Percentiles rank a stretch among this genome's conserved stretches.
Conservation (phyloP, 78 protist genomes). For the Guillardia theta region DNA sequence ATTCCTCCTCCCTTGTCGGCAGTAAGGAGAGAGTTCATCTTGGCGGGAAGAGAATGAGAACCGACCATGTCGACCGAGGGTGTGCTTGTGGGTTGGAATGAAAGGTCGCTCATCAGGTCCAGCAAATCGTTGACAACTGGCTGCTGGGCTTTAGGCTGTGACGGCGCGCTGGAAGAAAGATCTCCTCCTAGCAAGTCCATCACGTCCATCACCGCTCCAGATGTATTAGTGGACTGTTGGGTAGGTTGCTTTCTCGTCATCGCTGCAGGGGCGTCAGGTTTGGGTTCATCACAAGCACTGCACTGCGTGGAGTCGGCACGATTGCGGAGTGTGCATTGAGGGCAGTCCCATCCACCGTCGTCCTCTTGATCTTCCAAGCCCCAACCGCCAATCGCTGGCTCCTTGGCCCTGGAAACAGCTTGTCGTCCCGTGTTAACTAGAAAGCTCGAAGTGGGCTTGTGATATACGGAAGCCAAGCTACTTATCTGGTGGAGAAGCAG, state of each 20-base stretch:
- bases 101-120: background rate
- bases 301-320: too few relatives aligned
- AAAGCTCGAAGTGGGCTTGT: slow-evolving; percentile 87
- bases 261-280: background rate
- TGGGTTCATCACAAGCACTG: background rate
- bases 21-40: background rate
- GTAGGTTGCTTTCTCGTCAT: background rate
- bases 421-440: slow-evolving; percentile 4
- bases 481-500: background rate
- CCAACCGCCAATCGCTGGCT: background rate
- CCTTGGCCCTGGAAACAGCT: background rate
- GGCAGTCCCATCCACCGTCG: too few relatives aligned
- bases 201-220: background rate
- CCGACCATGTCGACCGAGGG: background rate
- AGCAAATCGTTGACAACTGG: background rate
- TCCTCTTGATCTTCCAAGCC: background rate
- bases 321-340: too few relatives aligned
- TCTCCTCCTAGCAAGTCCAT: too few relatives aligned
- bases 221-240: background rate
- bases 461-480: slow-evolving; percentile 95
- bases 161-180: too few relatives aligned
- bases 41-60: too few relatives aligned
- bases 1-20: background rate
- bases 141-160: background rate
- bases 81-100: background rate